Base-by-base conservation (phyloP, 345 rosid species). In the Barbarea vulgaris region DNA sequence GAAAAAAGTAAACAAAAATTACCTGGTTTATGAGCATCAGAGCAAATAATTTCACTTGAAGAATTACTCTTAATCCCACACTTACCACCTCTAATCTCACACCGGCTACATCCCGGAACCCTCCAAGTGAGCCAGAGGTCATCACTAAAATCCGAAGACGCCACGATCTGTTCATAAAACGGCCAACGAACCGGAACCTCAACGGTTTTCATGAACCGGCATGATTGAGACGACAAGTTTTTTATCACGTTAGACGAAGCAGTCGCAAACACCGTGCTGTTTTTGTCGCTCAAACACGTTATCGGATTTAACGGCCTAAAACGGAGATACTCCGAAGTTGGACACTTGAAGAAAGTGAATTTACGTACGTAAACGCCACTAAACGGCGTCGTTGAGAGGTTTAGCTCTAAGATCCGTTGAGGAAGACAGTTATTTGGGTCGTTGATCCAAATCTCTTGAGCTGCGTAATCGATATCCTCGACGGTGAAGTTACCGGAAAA, bases 381-480 rank as follows among this genome's bases (percentile, higher is more conserved):
- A 51, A 88, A 92, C 7, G 91, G 89, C 22, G 94, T 79, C 25
- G 77, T 69, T 0, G 86, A 72, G 66, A 93, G 87, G 81, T 90
- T 67, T 21, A 90, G 83, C 17, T 78, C 78, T 6, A 93, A 87
- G 61, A 93, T 84, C 48, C 85, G 81, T 19, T 30, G 52, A 1
- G 96, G 89, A 22, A 93, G 87, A 77, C 96, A 93, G 75, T 57
- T 64, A 2, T 76, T 47, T 1, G 84, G 90, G 59, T 93, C 96
- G 52, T 80, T 90, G 48, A 93, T 79, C 94, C 87, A 83, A 55
- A 93, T 53, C 76, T 87, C 87, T 27, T 88, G 96, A 9, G 79
- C 63, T 0, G 34, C 86, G 67, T 93, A 90, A 67, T 86, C 82
- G 25, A 93, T 84, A 9, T 51, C 80, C 7, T 70, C 85, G 71